A percentile compares a stretch with the other conserved stretches of the same genome.
Conservation (phyloP, 1,284 basidiomycete species). For the Papiliotrema fonsecae region DNA sequence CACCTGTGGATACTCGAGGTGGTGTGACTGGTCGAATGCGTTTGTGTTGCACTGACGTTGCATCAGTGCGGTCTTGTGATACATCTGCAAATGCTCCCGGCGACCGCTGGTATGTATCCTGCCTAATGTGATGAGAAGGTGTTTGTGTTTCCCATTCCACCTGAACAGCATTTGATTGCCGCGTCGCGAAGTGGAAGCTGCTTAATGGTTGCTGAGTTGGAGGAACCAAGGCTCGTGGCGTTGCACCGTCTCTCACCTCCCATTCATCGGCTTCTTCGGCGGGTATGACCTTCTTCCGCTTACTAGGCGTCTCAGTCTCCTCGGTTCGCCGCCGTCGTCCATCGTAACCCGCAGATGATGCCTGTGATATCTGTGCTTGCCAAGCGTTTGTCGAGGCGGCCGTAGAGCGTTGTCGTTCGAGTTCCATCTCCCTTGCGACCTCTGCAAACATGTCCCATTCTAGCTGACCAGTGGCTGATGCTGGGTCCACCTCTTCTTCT, state of each 20-base stretch:
- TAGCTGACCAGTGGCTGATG: neutral
- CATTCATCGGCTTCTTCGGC: neutral
- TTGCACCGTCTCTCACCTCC: neutral
- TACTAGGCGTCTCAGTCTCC: constrained; percentile 1
- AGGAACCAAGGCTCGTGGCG: neutral
- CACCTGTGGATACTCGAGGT: neutral
- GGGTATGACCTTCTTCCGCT: neutral
- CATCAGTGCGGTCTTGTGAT: too few relatives aligned
- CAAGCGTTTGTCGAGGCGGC: too few relatives aligned
- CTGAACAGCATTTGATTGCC: constrained; percentile 20
- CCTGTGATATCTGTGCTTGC: too few relatives aligned
- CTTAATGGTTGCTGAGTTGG: neutral
- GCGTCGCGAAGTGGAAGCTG: constrained; percentile 18
- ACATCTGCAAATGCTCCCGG: too few relatives aligned
- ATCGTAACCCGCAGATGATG: too few relatives aligned
- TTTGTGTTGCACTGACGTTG: too few relatives aligned
- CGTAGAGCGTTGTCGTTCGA: too few relatives aligned
- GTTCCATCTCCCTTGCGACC: constrained; percentile 13
- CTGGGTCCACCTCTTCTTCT: neutral
- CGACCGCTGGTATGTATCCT: too few relatives aligned
- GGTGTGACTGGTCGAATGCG: too few relatives aligned
- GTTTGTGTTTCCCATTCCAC: constrained; percentile 19
- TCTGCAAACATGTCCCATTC: constrained; percentile 13
- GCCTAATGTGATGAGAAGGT: neutral
- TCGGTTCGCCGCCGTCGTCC: too few relatives aligned